phyloP scores from a whole-genome alignment of 2,329 filamentous ascomycete species.

The Talaromyces sp. region DNA sequence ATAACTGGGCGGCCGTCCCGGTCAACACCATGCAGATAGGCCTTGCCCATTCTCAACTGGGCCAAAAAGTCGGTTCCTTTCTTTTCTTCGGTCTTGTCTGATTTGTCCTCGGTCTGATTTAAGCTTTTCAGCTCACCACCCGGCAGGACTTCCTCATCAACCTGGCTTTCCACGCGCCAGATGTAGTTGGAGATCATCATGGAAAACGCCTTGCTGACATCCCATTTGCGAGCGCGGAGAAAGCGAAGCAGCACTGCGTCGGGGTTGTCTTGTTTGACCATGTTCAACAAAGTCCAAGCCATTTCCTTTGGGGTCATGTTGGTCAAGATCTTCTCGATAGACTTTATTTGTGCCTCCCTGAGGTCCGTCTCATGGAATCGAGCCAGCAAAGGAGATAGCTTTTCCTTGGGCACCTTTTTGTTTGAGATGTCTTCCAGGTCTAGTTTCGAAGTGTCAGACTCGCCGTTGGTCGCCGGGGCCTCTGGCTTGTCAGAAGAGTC shows the following conservation, averaged over 20 bases:
- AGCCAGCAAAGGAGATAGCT: background rate
- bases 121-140: conserved; percentile 30
- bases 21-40: conserved; percentile 35
- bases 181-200: conserved; percentile 36
- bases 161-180: conserved; percentile 31
- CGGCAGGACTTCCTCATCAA: conserved; percentile 28
- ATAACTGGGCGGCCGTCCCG: conserved; percentile 31
- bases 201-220: conserved; percentile 34
- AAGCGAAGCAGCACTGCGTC: conserved; percentile 38
- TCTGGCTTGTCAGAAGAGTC: background rate
- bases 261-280: conserved; percentile 30
- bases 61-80: conserved; percentile 27
- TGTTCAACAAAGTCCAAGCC: conserved; percentile 17
- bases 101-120: conserved; percentile 15
- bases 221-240: conserved; percentile 36
- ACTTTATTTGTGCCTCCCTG: background rate
- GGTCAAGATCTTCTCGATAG: background rate
- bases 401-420: background rate
- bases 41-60: conserved; percentile 37
- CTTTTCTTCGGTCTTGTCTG: conserved; percentile 21
- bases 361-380: background rate
- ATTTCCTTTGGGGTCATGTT: background rate
- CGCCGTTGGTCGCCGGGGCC: background rate
- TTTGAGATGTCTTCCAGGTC: background rate
- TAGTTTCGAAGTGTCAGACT: background rate